Percentiles rank a stretch among this genome's conserved stretches.
phyloP scores from a whole-genome alignment of 345 rosid species.

The Erodium maritimum region DNA sequence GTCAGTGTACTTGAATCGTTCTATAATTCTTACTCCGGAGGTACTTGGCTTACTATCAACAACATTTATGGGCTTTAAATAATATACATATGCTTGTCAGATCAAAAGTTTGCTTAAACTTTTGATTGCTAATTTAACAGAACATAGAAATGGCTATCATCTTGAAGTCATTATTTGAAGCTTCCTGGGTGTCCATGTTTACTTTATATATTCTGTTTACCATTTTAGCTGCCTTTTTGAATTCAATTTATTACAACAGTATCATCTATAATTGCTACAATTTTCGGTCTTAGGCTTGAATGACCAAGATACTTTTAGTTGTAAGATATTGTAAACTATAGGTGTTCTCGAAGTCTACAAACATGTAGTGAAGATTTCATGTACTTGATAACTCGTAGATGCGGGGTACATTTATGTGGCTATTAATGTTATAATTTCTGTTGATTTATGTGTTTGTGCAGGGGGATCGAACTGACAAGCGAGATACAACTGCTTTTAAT shows the following conservation, averaged over 20 bases:
- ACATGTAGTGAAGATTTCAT: background rate
- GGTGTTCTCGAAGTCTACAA: background rate
- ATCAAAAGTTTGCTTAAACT: background rate
- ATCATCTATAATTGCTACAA: background rate
- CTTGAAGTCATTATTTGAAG: background rate
- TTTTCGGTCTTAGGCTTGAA: background rate
- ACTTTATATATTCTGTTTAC: background rate
- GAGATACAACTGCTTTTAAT: conserved; percentile 74
- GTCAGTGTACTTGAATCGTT: conserved; percentile 27
- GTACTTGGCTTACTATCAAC: conserved; percentile 5
- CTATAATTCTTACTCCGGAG: conserved; percentile 36
- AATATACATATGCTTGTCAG: background rate
- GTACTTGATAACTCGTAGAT: background rate
- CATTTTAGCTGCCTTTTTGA: background rate
- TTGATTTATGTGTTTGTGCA: conserved; percentile 22
- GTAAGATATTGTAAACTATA: too few relatives aligned
- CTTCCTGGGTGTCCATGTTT: background rate
- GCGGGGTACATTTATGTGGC: background rate
- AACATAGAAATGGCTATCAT: background rate
- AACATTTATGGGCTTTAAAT: background rate
- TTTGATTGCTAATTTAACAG: background rate
- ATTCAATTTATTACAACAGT: background rate
- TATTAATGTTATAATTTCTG: background rate
- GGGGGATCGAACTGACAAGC: conserved; percentile 97
- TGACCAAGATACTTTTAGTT: background rate